Evolutionary conservation across 2,329 filamentous ascomycete species (phyloP).

Genomic region (Fragosphaeria purpurea): DNA sequence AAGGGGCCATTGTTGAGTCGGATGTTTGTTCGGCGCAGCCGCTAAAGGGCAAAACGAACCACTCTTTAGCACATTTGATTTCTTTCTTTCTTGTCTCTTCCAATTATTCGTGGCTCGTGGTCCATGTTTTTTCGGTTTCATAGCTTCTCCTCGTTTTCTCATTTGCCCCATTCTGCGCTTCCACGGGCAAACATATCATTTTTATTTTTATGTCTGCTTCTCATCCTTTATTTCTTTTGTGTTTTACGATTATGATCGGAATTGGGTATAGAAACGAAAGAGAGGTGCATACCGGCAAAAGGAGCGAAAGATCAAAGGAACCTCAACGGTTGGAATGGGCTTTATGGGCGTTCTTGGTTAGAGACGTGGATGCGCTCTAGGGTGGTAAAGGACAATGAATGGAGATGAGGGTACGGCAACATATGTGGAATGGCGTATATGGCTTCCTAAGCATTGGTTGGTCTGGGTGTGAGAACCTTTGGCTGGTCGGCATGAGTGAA

Average conservation of each 20-base stretch:
- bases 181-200: not conserved
- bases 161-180: not conserved
- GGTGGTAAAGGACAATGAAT: too few species aligned
- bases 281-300: too few species aligned
- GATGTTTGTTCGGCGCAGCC: conserved; percentile 15
- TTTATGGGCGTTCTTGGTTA: too few species aligned
- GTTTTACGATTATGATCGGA: conserved; percentile 1
- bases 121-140: not conserved
- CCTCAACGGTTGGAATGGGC: too few species aligned
- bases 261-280: too few species aligned
- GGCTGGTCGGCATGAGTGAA: too few species aligned
- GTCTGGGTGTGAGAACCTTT: too few species aligned
- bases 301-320: too few species aligned
- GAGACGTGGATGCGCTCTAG: too few species aligned
- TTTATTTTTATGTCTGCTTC: not conserved
- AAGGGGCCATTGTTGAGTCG: conserved; percentile 10
- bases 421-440: too few species aligned
- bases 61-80: not conserved
- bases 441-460: too few species aligned
- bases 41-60: not conserved
- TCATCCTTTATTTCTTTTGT: not conserved
- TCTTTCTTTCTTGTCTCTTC: not conserved
- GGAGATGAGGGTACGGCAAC: too few species aligned
- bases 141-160: not conserved
- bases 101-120: not conserved